Percentiles rank a stretch among this genome's conserved stretches.
Evolutionary conservation across 192 early-diverging fungal genomes (phyloP).

Genomic region (Hyaloraphidium curvatum): DNA sequence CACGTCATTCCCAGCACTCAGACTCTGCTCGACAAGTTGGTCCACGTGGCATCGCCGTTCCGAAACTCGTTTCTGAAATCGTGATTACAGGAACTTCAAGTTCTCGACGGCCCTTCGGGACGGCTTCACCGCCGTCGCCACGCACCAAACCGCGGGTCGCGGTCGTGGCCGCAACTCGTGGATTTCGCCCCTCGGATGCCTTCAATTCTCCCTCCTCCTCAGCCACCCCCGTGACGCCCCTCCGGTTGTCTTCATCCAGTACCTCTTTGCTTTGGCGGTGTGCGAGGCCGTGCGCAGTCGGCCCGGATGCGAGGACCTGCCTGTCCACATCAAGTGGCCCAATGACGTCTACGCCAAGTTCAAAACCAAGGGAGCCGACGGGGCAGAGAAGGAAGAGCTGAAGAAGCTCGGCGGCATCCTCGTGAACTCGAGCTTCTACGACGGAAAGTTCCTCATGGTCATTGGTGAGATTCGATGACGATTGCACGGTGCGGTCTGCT

Average conservation of each 20-base stretch:
- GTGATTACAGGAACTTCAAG: slow-evolving; percentile 31
- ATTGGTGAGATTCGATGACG: slow-evolving; percentile 33
- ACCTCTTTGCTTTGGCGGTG: slow-evolving; percentile 69
- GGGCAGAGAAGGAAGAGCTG: slow-evolving; percentile 10
- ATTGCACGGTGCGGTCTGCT: not conserved
- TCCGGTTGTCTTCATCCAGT: slow-evolving; percentile 82
- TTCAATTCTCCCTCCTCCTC: slow-evolving; percentile 69
- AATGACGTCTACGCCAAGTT: slow-evolving; percentile 78
- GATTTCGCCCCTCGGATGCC: slow-evolving; percentile 79
- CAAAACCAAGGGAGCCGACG: slow-evolving; percentile 8
- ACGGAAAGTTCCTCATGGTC: slow-evolving; percentile 55
- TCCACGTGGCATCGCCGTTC: not conserved
- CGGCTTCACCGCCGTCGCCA: slow-evolving; percentile 62
- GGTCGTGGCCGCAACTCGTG: slow-evolving; percentile 86
- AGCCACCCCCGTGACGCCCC: slow-evolving; percentile 39
- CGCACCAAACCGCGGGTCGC: slow-evolving; percentile 67
- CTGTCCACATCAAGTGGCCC: slow-evolving; percentile 89
- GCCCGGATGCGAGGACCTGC: slow-evolving; percentile 57
- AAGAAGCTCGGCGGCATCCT: slow-evolving; percentile 80
- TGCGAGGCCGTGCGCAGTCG: slow-evolving; percentile 49
- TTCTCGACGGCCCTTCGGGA: slow-evolving; percentile 43
- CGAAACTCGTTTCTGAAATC: slow-evolving; percentile 3
- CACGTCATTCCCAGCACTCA: slow-evolving; percentile 72
- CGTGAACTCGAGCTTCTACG: slow-evolving; percentile 57
- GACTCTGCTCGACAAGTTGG: slow-evolving; percentile 73